A percentile compares a stretch with the other conserved stretches of the same genome.
phyloP scores from a whole-genome alignment of 805 yeast species.

The Suhomyces vadensis region DNA sequence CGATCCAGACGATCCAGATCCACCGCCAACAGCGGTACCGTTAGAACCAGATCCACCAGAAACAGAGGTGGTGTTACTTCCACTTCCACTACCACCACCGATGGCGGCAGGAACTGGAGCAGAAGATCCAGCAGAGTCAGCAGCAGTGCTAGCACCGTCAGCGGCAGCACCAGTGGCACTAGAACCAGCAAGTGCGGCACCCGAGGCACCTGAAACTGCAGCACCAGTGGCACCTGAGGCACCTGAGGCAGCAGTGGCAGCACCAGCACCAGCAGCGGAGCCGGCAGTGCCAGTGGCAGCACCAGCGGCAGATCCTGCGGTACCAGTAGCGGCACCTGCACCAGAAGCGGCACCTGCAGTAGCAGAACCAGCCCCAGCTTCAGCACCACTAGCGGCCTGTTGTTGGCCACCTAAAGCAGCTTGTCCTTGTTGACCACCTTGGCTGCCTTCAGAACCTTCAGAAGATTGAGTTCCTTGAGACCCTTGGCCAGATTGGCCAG shows the following conservation, averaged over 20 bases:
- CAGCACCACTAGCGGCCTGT: conserved; percentile 20
- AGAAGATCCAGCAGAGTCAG: conserved; percentile 3
- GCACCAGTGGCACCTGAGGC: conserved; percentile 7
- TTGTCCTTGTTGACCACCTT: background rate
- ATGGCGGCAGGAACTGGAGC: conserved; percentile 4
- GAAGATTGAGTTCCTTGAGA: too few relatives aligned
- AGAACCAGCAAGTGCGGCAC: conserved; percentile 9
- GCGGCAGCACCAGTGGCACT: conserved; percentile 3
- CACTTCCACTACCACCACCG: background rate
- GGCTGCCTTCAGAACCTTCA: background rate
- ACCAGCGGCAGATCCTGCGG: conserved; percentile 9
- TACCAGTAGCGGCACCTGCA: conserved; percentile 18
- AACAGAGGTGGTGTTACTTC: conserved; percentile 11
- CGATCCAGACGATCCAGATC: conserved; percentile 17
- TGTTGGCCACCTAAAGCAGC: conserved; percentile 25
- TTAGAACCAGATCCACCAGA: conserved; percentile 11
- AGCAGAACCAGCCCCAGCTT: conserved; percentile 11
- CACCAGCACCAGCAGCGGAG: conserved; percentile 7
- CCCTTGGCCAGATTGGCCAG: too few relatives aligned
- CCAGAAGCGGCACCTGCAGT: conserved; percentile 11
- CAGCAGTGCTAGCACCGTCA: background rate
- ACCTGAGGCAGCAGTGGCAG: conserved; percentile 7
- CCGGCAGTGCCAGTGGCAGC: conserved; percentile 8
- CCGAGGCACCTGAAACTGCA: conserved; percentile 9
- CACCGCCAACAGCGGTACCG: conserved; percentile 10